phyloP scores from a whole-genome alignment of 2,329 filamentous ascomycete genomes.

The Grosmannia huntii region DNA sequence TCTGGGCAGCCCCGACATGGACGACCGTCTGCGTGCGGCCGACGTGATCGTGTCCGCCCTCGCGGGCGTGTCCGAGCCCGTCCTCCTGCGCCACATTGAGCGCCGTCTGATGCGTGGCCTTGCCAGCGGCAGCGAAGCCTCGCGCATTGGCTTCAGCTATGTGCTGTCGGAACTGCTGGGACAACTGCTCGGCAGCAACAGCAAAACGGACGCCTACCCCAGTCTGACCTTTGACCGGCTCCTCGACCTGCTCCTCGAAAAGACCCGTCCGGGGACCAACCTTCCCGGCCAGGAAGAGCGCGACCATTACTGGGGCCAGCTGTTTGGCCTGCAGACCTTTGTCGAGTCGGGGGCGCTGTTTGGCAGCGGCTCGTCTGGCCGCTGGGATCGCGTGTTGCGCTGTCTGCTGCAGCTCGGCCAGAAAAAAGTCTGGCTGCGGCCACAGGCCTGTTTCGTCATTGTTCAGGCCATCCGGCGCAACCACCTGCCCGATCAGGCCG shows the following conservation, averaged over 20 bases:
- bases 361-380: slow-evolving; percentile 17
- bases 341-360: slow-evolving; percentile 68
- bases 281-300: slow-evolving; percentile 61
- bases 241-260: slow-evolving; percentile 39
- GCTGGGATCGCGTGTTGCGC: slow-evolving; percentile 57
- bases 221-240: slow-evolving; percentile 43
- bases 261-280: slow-evolving; percentile 40
- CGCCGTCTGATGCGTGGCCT: slow-evolving; percentile 73
- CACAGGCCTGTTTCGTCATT: slow-evolving; percentile 76
- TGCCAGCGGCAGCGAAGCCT: slow-evolving; percentile 79
- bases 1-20: slow-evolving; percentile 45
- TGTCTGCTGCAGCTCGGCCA: slow-evolving; percentile 60
- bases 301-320: slow-evolving; percentile 70
- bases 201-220: slow-evolving; percentile 23
- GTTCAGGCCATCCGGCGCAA: slow-evolving; percentile 49
- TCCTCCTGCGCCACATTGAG: slow-evolving; percentile 46
- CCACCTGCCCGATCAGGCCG: slow-evolving; percentile 45
- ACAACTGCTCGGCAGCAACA: slow-evolving; percentile 49
- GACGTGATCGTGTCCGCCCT: slow-evolving; percentile 45
- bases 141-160: slow-evolving; percentile 77
- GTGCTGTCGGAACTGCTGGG: slow-evolving; percentile 71
- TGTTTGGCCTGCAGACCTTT: slow-evolving; percentile 81
- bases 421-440: slow-evolving; percentile 78
- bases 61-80: slow-evolving; percentile 32
- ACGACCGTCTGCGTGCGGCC: slow-evolving; percentile 44